Base-by-base conservation (phyloP, 1,284 basidiomycete genomes). In the Irpex rosettiformis region DNA sequence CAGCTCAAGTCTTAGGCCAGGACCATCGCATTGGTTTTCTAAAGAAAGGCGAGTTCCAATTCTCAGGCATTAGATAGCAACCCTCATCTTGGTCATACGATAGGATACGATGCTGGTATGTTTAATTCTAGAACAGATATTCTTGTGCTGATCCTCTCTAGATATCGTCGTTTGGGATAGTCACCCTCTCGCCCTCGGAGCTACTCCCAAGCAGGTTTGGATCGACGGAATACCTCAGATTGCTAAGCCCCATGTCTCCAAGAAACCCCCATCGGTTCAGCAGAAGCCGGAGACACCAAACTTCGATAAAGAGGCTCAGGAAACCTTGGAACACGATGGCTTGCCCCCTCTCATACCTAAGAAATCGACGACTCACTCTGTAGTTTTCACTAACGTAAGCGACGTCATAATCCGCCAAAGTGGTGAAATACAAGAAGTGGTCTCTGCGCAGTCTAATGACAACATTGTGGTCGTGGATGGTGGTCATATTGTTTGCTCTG, bases 21-120 rank as follows among this genome's bases (percentile, higher is more conserved):
- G 88, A 86, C 59, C 93, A 97, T 70, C 81, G 94, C 28, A 77
- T 97, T 56, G 94, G 94, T 1, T 87, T 79, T 65, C 72, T 95
- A 33, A 81, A 83, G 57, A 69, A 76, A 69, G 90, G 89, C 79
- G 62, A 30, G 16, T 77, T 73, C 61, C 73, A 37, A 52, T 49
- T 49, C 27, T 53, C 7, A 8, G 8, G 10, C n/a, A 45, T 18
- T 8, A 7, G 33, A 13, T 29, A 21, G 51, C 5, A 57, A 52
- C 58, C 28, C 3, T 45, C 1, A 42, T 48, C 49, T 51, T 18
- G 52, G 28, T 47, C 5, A 24, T 58, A n/a, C 22, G 29, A 11
- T 65, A 77, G 77, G 84, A 58, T 79, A 76, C 67, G 74, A 80
- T 67, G 76, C 77, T 63, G 80, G 80, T 78, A 51, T 45, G 70